phyloP scores from a whole-genome alignment of 768 basidiomycete species.

The Kwoniella europaea region DNA sequence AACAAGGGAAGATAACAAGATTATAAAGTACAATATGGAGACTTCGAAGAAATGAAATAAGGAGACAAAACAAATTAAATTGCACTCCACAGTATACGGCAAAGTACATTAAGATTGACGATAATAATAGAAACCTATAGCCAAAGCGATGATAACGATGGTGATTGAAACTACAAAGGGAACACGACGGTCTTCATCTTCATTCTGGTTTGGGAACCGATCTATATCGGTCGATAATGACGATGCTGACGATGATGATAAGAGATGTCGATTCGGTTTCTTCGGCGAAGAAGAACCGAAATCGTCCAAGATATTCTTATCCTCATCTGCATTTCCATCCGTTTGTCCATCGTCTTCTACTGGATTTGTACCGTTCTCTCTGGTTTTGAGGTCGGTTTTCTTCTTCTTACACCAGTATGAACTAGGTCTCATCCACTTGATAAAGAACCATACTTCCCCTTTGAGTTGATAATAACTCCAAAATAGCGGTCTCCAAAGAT shows the following conservation, averaged over 20 bases:
- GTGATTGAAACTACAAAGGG: not conserved
- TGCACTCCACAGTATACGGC: not conserved
- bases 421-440: constrained; percentile 8
- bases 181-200: not conserved
- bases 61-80: not conserved
- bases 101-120: not conserved
- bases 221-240: not conserved
- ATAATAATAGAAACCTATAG: not conserved
- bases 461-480: constrained; percentile 19
- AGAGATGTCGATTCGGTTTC: not conserved
- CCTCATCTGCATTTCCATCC: not conserved
- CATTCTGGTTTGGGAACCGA: not conserved
- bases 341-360: not conserved
- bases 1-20: not conserved
- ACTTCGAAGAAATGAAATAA: not conserved
- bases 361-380: not conserved
- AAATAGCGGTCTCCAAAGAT: not conserved
- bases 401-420: constrained; percentile 8
- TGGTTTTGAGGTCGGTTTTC: not conserved
- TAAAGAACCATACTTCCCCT: constrained; percentile 16
- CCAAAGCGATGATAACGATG: not conserved
- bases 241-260: not conserved
- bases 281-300: not conserved
- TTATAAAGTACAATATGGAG: not conserved
- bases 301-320: not conserved